These are phyloP conservation scores for Pichia kluyveri DNA, from an alignment of 805 yeast genomes.

Conservation along the genomic window DNA sequence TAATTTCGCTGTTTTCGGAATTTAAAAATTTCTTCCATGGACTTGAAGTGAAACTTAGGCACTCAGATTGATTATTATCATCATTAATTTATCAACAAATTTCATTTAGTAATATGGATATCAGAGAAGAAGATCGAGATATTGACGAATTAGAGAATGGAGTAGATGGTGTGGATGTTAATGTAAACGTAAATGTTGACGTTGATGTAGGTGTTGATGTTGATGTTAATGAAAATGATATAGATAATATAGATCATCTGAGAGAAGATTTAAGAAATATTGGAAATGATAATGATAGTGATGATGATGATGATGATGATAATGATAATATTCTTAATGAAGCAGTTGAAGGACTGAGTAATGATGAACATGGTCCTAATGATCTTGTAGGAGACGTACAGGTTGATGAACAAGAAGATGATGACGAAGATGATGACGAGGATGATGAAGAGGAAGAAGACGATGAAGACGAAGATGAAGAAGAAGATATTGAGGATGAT, in stretches of 20 bases:
- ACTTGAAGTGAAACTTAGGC: no score
- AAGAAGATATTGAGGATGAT: slow-evolving; percentile 20
- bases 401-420: slow-evolving; percentile 11
- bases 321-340: not conserved
- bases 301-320: not conserved
- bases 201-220: not conserved
- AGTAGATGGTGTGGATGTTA: not conserved
- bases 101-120: not conserved
- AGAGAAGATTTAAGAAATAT: no score
- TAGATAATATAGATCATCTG: no score
- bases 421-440: slow-evolving; percentile 8
- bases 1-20: no score
- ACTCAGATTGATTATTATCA: no score
- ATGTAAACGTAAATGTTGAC: not conserved
- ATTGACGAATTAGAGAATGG: not conserved
- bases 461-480: slow-evolving; percentile 18
- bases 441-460: slow-evolving; percentile 24
- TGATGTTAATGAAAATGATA: no score
- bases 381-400: not conserved
- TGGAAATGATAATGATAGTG: not conserved
- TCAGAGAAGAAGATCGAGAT: no score
- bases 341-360: no score
- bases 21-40: no score
- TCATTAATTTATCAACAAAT: no score
- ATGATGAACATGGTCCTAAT: not conserved